These are phyloP conservation scores for Cercophora sp. DNA, from an alignment of 495 filamentous ascomycete genomes.

Conservation along the genomic window DNA sequence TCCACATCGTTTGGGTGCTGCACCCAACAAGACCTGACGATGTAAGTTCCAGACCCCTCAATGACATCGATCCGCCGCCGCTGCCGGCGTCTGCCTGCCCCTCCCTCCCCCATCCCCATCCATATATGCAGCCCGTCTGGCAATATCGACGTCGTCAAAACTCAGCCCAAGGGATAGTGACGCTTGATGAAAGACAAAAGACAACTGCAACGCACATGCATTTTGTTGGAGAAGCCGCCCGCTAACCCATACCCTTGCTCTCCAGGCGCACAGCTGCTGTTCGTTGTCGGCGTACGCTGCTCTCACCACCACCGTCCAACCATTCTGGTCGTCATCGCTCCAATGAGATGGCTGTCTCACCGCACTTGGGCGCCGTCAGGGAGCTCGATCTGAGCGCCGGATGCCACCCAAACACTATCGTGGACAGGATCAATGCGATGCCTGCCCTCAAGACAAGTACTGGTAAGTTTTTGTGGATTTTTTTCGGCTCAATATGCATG, in stretches of 20 bases:
- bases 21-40: too few species aligned
- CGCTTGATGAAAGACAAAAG: constrained; percentile 6
- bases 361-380: constrained; percentile 33
- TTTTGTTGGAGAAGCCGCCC: background rate
- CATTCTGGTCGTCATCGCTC: constrained; percentile 9
- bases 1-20: too few species aligned
- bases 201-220: background rate
- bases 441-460: constrained; percentile 49
- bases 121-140: constrained; percentile 13
- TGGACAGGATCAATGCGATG: constrained; percentile 45
- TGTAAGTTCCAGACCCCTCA: constrained; percentile 3
- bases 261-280: constrained; percentile 15
- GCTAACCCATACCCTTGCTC: too few species aligned
- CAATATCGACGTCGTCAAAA: constrained; percentile 21
- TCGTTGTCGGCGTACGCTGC: constrained; percentile 17
- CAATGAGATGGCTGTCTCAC: constrained; percentile 31
- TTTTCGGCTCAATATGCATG: constrained; percentile 10
- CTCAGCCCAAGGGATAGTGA: constrained; percentile 18
- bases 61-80: too few species aligned
- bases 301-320: constrained; percentile 9
- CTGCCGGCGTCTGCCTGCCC: constrained; percentile 1
- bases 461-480: constrained; percentile 34
- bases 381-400: constrained; percentile 44
- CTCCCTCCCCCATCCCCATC: background rate
- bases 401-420: constrained; percentile 36